phyloP scores from a whole-genome alignment of 305 asterid genomes.

The Fraxinus nigra region DNA sequence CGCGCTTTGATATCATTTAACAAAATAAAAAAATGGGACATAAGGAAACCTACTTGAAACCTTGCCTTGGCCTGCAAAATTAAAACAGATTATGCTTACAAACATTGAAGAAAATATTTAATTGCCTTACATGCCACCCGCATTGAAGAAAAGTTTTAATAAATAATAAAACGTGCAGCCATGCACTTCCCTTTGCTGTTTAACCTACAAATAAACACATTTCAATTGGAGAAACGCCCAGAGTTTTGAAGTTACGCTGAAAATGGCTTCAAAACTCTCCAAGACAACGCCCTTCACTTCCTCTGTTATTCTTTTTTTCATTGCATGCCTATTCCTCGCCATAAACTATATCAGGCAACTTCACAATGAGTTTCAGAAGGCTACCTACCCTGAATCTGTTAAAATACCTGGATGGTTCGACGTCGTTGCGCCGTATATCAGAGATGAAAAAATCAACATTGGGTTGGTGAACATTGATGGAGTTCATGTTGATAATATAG shows the following conservation, averaged over 20 bases:
- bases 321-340: slow-evolving; percentile 29
- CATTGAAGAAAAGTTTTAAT: slow-evolving; percentile 18
- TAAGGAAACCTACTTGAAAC: neutral
- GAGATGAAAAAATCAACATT: slow-evolving; percentile 37
- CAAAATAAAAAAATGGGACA: neutral
- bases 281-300: slow-evolving; percentile 30
- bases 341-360: slow-evolving; percentile 27
- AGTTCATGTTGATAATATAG: neutral
- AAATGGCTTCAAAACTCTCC: slow-evolving; percentile 49
- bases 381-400: slow-evolving; percentile 1
- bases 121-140: slow-evolving; percentile 36
- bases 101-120: neutral
- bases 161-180: slow-evolving; percentile 36
- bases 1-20: neutral
- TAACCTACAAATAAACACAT: slow-evolving; percentile 26
- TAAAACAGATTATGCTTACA: neutral
- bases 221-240: neutral
- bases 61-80: neutral
- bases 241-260: neutral
- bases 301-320: slow-evolving; percentile 30
- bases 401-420: slow-evolving; percentile 48
- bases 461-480: slow-evolving; percentile 53
- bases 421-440: slow-evolving; percentile 25
- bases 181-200: slow-evolving; percentile 31
- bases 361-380: slow-evolving; percentile 19